These are phyloP conservation scores for Hypoxylon sp. DNA, from an alignment of 2,329 filamentous ascomycete species.

Conservation along the genomic window DNA sequence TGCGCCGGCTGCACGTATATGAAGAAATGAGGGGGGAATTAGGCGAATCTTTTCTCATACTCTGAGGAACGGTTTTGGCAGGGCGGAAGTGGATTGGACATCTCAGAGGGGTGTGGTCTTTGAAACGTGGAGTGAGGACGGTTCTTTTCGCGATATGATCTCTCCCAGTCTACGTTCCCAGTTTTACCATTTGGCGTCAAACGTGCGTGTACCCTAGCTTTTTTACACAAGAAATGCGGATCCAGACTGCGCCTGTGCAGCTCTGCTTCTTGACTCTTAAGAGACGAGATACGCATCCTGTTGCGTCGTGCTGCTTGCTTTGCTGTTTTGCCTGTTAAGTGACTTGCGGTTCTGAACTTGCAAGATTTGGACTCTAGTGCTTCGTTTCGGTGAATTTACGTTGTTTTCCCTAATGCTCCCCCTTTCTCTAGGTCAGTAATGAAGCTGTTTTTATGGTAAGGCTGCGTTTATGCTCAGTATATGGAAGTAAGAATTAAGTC, in stretches of 20 bases:
- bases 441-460: neutral
- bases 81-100: slow-evolving; percentile 50
- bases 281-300: neutral
- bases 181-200: slow-evolving; percentile 32
- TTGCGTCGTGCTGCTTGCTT: neutral
- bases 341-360: neutral
- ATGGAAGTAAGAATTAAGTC: too few species aligned
- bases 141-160: slow-evolving; percentile 38
- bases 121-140: slow-evolving; percentile 45
- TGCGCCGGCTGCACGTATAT: slow-evolving; percentile 45
- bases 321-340: neutral
- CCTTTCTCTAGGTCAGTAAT: neutral
- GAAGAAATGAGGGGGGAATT: slow-evolving; percentile 44
- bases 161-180: slow-evolving; percentile 23
- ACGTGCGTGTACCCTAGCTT: slow-evolving; percentile 31
- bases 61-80: slow-evolving; percentile 49
- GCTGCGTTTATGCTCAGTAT: neutral
- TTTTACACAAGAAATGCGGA: slow-evolving; percentile 20
- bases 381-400: neutral
- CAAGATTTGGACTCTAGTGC: neutral
- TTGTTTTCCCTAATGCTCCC: neutral
- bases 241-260: slow-evolving; percentile 9
- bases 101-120: slow-evolving; percentile 45
- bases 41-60: slow-evolving; percentile 51
- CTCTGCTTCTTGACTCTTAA: slow-evolving; percentile 6